A percentile compares a stretch with the other conserved stretches of the same genome.
Evolutionary conservation across 148 eudicot species (phyloP).

Genomic region (Rheum nobile): DNA sequence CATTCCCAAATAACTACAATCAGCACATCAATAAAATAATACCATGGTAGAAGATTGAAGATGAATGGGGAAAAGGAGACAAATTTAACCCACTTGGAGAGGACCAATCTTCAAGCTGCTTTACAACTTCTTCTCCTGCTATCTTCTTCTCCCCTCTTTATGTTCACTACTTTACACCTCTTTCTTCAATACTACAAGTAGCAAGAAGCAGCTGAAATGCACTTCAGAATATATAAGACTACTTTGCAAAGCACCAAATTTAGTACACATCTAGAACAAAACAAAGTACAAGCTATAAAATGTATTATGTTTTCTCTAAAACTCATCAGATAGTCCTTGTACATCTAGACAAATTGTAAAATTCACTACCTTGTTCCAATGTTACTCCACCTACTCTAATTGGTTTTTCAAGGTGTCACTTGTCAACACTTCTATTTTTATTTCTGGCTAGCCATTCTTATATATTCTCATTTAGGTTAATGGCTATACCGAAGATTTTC

Average conservation of each 20-base stretch:
- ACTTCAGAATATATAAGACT: no score
- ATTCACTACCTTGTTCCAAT: no score
- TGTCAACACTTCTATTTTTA: background rate
- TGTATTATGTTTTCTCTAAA: no score
- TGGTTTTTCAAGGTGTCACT: no score
- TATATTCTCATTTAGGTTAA: background rate
- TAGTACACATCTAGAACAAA: no score
- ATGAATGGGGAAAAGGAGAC: background rate
- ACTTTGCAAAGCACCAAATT: no score
- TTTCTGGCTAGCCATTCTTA: constrained; percentile 3
- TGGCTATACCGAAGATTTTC: background rate
- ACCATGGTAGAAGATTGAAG: no score
- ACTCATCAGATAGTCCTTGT: no score
- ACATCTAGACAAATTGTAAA: no score
- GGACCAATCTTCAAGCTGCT: constrained; percentile 77
- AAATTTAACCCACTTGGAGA: constrained; percentile 47
- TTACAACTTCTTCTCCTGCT: constrained; percentile 38
- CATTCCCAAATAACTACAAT: background rate
- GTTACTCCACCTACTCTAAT: no score
- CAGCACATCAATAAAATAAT: no score
- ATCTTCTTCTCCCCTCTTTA: constrained; percentile 10
- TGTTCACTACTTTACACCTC: background rate
- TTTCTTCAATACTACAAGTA: background rate
- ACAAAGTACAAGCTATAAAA: no score
- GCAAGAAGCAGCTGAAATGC: background rate